Percentiles rank a stretch among this genome's conserved stretches.
Conservation (phyloP, 192 early-diverging fungal species). For the Funneliformis mosseae region DNA sequence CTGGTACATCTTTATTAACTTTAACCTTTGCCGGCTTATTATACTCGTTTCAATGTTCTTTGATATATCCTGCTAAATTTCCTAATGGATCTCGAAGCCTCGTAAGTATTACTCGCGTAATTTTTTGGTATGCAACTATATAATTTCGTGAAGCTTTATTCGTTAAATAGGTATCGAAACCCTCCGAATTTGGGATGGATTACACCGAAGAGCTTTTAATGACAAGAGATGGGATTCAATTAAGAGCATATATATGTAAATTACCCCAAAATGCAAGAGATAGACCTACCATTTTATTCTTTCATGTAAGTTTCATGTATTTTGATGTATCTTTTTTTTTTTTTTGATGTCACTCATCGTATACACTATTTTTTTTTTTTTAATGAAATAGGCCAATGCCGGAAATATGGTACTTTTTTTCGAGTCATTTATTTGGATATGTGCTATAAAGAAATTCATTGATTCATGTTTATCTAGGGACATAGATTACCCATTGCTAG, state of each 20-base stretch:
- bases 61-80: slow-evolving; percentile 75
- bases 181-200: slow-evolving; percentile 64
- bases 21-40: slow-evolving; percentile 53
- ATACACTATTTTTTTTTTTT: not conserved
- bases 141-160: not conserved
- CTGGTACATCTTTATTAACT: slow-evolving; percentile 7
- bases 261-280: slow-evolving; percentile 56
- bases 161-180: slow-evolving; percentile 60
- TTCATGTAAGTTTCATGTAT: slow-evolving; percentile 62
- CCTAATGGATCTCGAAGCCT: slow-evolving; percentile 56
- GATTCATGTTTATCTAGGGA: slow-evolving; percentile 55
- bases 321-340: not conserved
- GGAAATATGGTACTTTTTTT: slow-evolving; percentile 80
- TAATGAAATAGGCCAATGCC: slow-evolving; percentile 77
- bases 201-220: slow-evolving; percentile 65
- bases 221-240: slow-evolving; percentile 79
- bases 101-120: slow-evolving; percentile 34
- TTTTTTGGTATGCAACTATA: not conserved
- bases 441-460: not conserved
- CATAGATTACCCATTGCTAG: slow-evolving; percentile 93
- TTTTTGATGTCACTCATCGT: not conserved
- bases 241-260: slow-evolving; percentile 80
- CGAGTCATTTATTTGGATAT: not conserved
- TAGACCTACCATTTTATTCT: slow-evolving; percentile 81
- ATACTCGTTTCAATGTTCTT: slow-evolving; percentile 73